A percentile compares a stretch with the other conserved stretches of the same genome.
phyloP scores from a whole-genome alignment of 2,329 filamentous ascomycete genomes.

The Seiridium unicorne region DNA sequence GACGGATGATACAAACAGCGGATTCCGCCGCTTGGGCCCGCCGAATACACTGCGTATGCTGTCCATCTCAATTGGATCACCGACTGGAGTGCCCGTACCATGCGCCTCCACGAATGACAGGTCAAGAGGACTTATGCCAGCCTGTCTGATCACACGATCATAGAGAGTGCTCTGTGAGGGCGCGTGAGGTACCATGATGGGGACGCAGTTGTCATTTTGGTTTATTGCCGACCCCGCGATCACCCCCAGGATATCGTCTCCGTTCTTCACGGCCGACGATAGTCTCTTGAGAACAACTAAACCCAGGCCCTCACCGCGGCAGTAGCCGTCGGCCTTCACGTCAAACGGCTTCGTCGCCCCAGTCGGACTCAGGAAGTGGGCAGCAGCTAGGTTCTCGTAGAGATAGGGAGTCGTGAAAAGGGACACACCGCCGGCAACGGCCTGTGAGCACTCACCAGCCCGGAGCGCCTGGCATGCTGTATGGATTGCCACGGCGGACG shows the following conservation, averaged over 20 bases:
- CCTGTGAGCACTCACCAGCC: constrained; percentile 26
- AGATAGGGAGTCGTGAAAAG: constrained; percentile 29
- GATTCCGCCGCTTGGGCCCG: neutral
- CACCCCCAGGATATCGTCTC: constrained; percentile 40
- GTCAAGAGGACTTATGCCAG: constrained; percentile 19
- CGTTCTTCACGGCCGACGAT: constrained; percentile 42
- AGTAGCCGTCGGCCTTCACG: constrained; percentile 48
- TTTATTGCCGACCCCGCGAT: constrained; percentile 37
- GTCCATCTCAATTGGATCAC: constrained; percentile 29
- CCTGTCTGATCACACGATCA: constrained; percentile 24
- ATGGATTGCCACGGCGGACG: constrained; percentile 34
- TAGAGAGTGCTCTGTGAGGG: constrained; percentile 29
- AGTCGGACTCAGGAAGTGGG: constrained; percentile 25
- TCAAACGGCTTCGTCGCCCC: constrained; percentile 36
- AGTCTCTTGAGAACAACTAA: constrained; percentile 48
- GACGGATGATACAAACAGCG: constrained; percentile 20
- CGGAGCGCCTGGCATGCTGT: constrained; percentile 30
- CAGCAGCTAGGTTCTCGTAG: constrained; percentile 22
- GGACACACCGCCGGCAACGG: constrained; percentile 32
- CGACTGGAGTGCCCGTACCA: constrained; percentile 38
- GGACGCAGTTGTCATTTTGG: constrained; percentile 37
- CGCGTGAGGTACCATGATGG: constrained; percentile 39
- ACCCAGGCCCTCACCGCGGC: constrained; percentile 47
- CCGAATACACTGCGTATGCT: constrained; percentile 9
- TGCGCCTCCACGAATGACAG: constrained; percentile 36